Percentiles rank a stretch among this genome's conserved stretches.
These are phyloP conservation scores for Mycena capillaripes DNA, from an alignment of 768 basidiomycete genomes.

Conservation along the genomic window DNA sequence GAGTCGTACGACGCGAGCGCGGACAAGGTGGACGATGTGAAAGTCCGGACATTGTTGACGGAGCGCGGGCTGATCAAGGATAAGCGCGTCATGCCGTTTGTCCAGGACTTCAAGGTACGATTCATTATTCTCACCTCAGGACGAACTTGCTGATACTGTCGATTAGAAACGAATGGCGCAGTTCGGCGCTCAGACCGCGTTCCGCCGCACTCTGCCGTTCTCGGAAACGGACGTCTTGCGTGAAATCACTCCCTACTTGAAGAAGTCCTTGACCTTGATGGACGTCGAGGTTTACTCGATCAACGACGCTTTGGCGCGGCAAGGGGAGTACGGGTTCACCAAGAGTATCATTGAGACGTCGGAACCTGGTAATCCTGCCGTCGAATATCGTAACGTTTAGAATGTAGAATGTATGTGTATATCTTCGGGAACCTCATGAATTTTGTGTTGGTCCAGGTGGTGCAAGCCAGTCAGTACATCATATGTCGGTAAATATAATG, in stretches of 20 bases:
- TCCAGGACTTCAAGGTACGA: slow-evolving; percentile 90
- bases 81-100: slow-evolving; percentile 96
- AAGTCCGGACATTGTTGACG: slow-evolving; percentile 76
- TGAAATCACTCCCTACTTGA: slow-evolving; percentile 85
- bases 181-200: slow-evolving; percentile 81
- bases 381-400: slow-evolving; percentile 87
- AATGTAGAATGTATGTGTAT: no score
- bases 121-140: neutral
- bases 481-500: no score
- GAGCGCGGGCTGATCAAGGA: slow-evolving; percentile 91
- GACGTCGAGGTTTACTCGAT: slow-evolving; percentile 81
- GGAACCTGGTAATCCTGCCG: slow-evolving; percentile 89
- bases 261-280: slow-evolving; percentile 77
- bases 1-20: slow-evolving; percentile 71
- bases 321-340: slow-evolving; percentile 70
- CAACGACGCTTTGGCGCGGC: slow-evolving; percentile 72
- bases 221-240: slow-evolving; percentile 81
- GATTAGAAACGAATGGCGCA: slow-evolving; percentile 86
- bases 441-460: no score
- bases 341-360: slow-evolving; percentile 83
- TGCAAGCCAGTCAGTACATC: no score
- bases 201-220: slow-evolving; percentile 88
- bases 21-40: slow-evolving; percentile 85
- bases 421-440: no score
- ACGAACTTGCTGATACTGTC: neutral